phyloP scores from a whole-genome alignment of 139 green algal species.

The Closterium sp. region DNA sequence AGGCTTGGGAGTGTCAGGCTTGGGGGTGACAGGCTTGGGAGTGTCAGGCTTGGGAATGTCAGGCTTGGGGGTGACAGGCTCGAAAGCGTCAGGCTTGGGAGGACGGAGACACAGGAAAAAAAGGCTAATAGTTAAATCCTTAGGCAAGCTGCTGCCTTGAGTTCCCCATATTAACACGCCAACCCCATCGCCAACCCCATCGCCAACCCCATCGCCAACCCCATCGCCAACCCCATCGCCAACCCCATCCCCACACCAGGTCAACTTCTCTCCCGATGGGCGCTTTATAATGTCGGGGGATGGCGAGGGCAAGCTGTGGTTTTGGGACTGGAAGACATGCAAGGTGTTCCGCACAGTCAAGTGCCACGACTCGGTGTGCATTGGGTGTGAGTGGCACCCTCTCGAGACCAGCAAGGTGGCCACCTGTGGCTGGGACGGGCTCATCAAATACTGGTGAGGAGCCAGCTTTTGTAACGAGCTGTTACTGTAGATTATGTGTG shows the following conservation, averaged over 20 bases:
- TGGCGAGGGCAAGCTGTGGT: conserved; percentile 82
- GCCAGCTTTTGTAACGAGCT: too few species aligned
- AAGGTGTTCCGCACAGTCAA: conserved; percentile 64
- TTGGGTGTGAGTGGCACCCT: conserved; percentile 91
- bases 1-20: too few species aligned
- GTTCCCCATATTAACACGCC: too few species aligned
- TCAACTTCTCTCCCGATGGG: conserved; percentile 74
- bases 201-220: not conserved
- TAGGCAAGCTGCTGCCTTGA: too few species aligned
- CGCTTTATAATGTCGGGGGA: conserved; percentile 82
- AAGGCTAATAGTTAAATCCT: too few species aligned
- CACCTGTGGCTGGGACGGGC: conserved; percentile 86
- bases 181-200: too few species aligned
- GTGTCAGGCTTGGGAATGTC: too few species aligned
- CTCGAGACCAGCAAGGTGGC: conserved; percentile 87
- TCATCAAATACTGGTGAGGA: conserved; percentile 55
- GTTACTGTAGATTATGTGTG: not conserved
- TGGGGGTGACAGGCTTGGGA: too few species aligned
- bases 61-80: too few species aligned
- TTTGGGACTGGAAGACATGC: conserved; percentile 96
- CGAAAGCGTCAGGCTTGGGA: too few species aligned
- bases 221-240: not conserved
- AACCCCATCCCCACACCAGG: not conserved
- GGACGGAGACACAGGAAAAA: too few species aligned
- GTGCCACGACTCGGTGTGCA: conserved; percentile 71